Evolutionary conservation across 2,329 filamentous ascomycete genomes (phyloP).

Genomic region (Sclerotinia nivalis): DNA sequence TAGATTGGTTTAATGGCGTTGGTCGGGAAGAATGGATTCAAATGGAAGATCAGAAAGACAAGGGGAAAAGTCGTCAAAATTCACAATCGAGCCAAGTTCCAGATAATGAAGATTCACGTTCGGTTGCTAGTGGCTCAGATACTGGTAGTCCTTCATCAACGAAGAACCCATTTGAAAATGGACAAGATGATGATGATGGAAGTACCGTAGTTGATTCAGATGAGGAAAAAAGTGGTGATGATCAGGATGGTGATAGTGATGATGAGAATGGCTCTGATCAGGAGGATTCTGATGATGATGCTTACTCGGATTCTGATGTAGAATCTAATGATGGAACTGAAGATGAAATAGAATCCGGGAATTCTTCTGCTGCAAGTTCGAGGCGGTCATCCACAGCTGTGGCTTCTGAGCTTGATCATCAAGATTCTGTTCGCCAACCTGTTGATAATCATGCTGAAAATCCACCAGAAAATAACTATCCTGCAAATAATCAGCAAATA

Average conservation of each 20-base stretch:
- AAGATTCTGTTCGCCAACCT: neutral
- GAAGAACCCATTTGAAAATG: conserved; percentile 1
- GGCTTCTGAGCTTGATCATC: neutral
- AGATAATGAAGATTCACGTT: neutral
- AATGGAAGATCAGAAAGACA: conserved; percentile 1
- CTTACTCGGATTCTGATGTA: neutral
- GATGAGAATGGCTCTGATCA: neutral
- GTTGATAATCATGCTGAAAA: neutral
- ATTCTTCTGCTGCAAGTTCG: neutral
- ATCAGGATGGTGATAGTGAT: neutral
- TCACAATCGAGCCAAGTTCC: neutral
- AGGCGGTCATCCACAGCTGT: conserved; percentile 10
- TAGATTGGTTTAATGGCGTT: conserved; percentile 2
- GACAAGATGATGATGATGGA: conserved; percentile 4
- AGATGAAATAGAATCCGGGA: neutral
- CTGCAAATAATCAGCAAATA: neutral
- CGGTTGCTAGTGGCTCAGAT: neutral
- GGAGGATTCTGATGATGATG: neutral
- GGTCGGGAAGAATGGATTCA: conserved; percentile 17
- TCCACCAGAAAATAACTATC: neutral
- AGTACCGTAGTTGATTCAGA: conserved; percentile 1
- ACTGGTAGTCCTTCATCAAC: neutral
- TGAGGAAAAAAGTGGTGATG: neutral
- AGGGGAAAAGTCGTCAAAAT: neutral
- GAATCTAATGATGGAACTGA: neutral